Evolutionary conservation across 176 grass and related monocot genomes (phyloP), one percentile per base, ranked within the genome.

Genomic region (Avena sativa): DNA sequence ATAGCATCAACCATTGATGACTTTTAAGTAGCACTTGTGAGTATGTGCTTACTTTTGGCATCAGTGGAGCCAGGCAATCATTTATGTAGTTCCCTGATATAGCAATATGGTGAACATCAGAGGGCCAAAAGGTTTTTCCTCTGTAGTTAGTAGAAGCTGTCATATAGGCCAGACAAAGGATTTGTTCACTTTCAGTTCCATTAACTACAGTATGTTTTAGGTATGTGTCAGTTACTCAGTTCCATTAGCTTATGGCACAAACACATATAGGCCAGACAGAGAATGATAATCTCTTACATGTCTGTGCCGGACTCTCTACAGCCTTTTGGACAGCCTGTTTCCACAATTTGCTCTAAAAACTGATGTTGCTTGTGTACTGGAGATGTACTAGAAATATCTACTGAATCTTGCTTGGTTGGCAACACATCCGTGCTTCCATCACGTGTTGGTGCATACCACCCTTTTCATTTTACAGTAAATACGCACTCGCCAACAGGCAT

Each of bases 151-250:
- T 17, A 11, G 12, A 65, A 56, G 2, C 4, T 66, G 16, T 40
- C 38, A 6, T 40, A 43, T 43, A 43, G 40, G 40, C 0, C 40
- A 6, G 40, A 43, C 6, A 43, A 6, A 43, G 40, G 40, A 43
- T 43, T 43, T 43, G 76, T 6, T 17, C 62, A 82, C 80, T 68
- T 89, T 59, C 79, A 71, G n/a, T 23, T 79, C 30, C 64, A 57
- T 26, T 30, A 72, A 53, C 23, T 32, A 6, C 57, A 48, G 6
- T 59, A 36, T 38, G 78, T 69, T 43, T 43, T 43, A 44, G 69
- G 34, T 25, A 26, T 47, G 43, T 14, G 6, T 28, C 21, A 8
- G 71, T 9, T 4, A 46, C 13, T 28, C 21, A 8, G 71, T 9
- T 4, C 71, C 13, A 6, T 59, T 63, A 43, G 1, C 40, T 21